These are phyloP conservation scores for Diaporthe velutina DNA, from an alignment of 2,329 filamentous ascomycete genomes.

Conservation along the genomic window DNA sequence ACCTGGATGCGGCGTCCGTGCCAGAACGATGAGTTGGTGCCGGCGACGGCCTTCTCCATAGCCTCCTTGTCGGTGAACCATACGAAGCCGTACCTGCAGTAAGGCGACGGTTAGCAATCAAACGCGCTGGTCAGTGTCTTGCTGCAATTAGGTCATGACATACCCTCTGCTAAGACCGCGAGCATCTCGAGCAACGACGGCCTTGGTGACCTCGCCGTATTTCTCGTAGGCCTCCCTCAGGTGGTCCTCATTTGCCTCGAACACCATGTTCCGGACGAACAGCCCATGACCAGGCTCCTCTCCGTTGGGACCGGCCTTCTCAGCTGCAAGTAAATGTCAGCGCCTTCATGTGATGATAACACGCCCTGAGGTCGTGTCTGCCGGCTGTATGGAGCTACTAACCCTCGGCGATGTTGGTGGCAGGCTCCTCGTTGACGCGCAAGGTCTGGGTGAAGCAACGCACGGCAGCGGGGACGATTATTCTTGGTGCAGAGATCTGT, in stretches of 20 bases:
- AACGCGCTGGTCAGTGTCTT: background rate
- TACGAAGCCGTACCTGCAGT: constrained; percentile 51
- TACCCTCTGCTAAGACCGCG: constrained; percentile 53
- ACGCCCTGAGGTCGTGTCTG: background rate
- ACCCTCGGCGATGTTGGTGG: constrained; percentile 31
- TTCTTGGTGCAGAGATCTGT: constrained; percentile 40
- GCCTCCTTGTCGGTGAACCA: constrained; percentile 44
- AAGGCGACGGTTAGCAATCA: constrained; percentile 36
- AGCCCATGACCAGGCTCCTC: constrained; percentile 44
- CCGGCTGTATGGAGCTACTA: constrained; percentile 23
- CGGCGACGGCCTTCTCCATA: constrained; percentile 44
- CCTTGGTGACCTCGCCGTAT: constrained; percentile 46
- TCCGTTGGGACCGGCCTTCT: background rate
- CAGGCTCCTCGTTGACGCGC: constrained; percentile 41
- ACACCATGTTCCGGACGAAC: constrained; percentile 53
- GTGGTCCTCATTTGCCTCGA: constrained; percentile 51
- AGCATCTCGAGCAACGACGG: constrained; percentile 48
- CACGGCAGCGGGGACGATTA: constrained; percentile 37
- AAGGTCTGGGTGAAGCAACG: constrained; percentile 50
- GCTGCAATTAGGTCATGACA: constrained; percentile 26
- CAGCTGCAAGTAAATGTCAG: constrained; percentile 13
- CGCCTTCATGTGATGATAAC: background rate
- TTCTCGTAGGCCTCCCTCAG: constrained; percentile 49
- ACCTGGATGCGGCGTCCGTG: constrained; percentile 52
- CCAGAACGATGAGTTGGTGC: constrained; percentile 53